phyloP scores from a whole-genome alignment of 805 yeast genomes.

The Schizosaccharomyces lindneri region DNA sequence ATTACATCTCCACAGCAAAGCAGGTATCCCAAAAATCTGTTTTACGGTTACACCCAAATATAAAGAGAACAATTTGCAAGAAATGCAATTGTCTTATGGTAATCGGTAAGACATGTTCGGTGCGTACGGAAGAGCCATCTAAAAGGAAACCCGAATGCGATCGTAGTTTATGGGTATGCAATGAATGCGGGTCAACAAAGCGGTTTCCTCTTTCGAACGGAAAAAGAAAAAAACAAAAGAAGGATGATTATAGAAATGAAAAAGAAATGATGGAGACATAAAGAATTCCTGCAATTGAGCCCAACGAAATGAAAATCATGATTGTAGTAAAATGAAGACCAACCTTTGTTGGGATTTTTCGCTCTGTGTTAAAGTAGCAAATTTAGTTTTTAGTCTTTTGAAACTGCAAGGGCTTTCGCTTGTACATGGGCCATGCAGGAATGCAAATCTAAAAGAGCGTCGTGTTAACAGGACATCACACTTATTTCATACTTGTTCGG shows the following conservation, averaged over 20 bases:
- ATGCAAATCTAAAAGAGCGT: not conserved
- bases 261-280: too few relatives aligned
- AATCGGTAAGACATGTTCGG: not conserved
- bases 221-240: too few relatives aligned
- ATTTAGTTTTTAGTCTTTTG: not conserved
- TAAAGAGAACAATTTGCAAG: not conserved
- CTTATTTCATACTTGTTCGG: too few relatives aligned
- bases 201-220: not conserved
- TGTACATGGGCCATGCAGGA: not conserved
- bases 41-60: not conserved
- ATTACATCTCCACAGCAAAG: not conserved
- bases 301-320: too few relatives aligned
- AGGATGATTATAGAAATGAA: too few relatives aligned
- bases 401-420: not conserved
- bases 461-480: too few relatives aligned
- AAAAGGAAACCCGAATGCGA: not conserved
- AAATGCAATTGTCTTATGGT: not conserved
- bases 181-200: not conserved
- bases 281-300: too few relatives aligned
- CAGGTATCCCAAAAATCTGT: not conserved
- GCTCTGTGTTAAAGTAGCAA: not conserved
- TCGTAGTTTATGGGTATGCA: not conserved
- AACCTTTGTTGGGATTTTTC: not conserved
- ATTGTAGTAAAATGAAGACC: too few relatives aligned
- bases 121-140: not conserved